Conservation (phyloP, 1,284 basidiomycete genomes). For the Peniophora sp. region DNA sequence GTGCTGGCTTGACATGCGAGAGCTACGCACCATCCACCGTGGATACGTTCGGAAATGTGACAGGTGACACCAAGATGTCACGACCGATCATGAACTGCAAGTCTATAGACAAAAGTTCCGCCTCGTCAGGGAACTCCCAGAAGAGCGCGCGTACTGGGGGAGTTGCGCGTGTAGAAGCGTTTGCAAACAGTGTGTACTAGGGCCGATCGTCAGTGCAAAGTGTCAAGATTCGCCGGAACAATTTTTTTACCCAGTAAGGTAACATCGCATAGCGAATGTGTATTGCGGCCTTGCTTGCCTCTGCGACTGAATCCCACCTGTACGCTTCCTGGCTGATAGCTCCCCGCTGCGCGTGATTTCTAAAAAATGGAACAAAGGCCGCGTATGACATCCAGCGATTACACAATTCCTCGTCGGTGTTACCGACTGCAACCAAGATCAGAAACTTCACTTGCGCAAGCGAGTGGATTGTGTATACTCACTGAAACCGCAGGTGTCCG, state of each 20-base stretch:
- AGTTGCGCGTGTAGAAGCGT: slow-evolving; percentile 53
- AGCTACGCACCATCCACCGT: slow-evolving; percentile 37
- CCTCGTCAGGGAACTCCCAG: slow-evolving; percentile 69
- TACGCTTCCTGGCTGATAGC: slow-evolving; percentile 69
- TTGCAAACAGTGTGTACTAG: slow-evolving; percentile 68
- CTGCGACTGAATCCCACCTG: slow-evolving; percentile 67
- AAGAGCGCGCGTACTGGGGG: slow-evolving; percentile 69
- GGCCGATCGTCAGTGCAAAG: background rate
- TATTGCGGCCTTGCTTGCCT: slow-evolving; percentile 65
- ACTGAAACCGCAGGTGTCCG: slow-evolving; percentile 66
- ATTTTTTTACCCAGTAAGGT: slow-evolving; percentile 71
- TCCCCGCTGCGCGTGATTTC: slow-evolving; percentile 58
- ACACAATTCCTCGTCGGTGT: slow-evolving; percentile 76
- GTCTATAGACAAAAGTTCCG: slow-evolving; percentile 55
- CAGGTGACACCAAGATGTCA: slow-evolving; percentile 68
- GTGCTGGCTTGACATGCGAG: background rate
- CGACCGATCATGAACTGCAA: slow-evolving; percentile 66
- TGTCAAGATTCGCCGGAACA: background rate
- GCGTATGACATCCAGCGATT: slow-evolving; percentile 70
- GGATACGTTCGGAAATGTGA: slow-evolving; percentile 52
- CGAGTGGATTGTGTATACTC: slow-evolving; percentile 10
- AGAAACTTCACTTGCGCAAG: slow-evolving; percentile 7
- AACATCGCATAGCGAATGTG: slow-evolving; percentile 57
- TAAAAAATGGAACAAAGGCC: slow-evolving; percentile 68
- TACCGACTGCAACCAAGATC: slow-evolving; percentile 33